These are phyloP conservation scores for Monosporascus sp. DNA, from an alignment of 2,329 filamentous ascomycete species.

Conservation along the genomic window DNA sequence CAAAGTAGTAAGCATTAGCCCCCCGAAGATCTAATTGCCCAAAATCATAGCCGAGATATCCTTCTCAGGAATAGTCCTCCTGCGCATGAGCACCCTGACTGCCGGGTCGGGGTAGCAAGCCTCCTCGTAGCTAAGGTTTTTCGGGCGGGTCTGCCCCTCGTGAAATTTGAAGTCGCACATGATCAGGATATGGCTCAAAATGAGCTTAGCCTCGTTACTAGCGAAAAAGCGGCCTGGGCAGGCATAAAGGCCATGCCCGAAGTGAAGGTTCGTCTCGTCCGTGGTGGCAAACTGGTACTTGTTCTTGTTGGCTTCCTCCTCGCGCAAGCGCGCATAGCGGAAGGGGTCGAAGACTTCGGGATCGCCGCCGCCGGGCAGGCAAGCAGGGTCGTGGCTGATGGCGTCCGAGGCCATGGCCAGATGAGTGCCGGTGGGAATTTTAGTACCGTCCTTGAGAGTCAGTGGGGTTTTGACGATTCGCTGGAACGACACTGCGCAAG, in stretches of 20 bases:
- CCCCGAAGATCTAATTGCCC: too few relatives aligned
- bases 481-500: slow-evolving; percentile 1
- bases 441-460: not conserved
- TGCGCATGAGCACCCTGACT: too few relatives aligned
- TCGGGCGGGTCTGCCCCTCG: too few relatives aligned
- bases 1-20: too few relatives aligned
- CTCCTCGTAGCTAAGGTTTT: too few relatives aligned
- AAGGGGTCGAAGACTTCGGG: not conserved
- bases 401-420: not conserved
- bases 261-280: too few relatives aligned
- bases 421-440: not conserved
- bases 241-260: not conserved
- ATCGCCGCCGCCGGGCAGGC: not conserved
- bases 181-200: not conserved
- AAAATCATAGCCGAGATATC: too few relatives aligned
- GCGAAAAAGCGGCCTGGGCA: not conserved
- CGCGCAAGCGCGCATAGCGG: not conserved
- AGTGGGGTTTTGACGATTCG: not conserved
- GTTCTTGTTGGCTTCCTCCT: too few relatives aligned
- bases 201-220: not conserved
- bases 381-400: not conserved
- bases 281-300: too few relatives aligned
- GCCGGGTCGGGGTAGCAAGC: too few relatives aligned
- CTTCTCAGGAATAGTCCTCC: too few relatives aligned
- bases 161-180: not conserved